Evolutionary conservation across 2,329 filamentous ascomycete species (phyloP), one percentile per base, ranked within the genome.

Genomic region (Drechslerella stenobrocha): DNA sequence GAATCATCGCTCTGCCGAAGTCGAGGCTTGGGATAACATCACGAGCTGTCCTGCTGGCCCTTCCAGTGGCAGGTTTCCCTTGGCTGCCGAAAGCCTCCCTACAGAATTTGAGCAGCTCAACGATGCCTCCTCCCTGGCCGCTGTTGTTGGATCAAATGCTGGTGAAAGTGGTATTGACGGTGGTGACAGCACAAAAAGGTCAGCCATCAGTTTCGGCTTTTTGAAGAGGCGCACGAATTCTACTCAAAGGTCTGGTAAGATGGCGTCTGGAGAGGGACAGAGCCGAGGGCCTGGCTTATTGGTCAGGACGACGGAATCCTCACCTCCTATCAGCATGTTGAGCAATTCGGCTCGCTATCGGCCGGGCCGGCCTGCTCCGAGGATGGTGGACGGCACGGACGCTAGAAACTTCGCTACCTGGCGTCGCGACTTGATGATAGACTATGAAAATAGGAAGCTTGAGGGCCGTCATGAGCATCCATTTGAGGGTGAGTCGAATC

Each of bases 401-500:
- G 18, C 8, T 2, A 67, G 61, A 23, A 67, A 67, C 15, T 13
- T 24, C 32, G 61, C 61, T 0, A 67, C 61, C 15, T 67, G 20
- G 11, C 26, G 37, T 18, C 48, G 61, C 13, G 61, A 67, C 26
- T 8, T 67, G 15, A 15, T 32, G n/a, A 18, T 24, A 13, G 61
- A 67, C 26, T 67, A 26, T 44, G 53, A 67, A 35, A 59, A 55
- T 15, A 42, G 61, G 23, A 59, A 30, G 20, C 50, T 67, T 9
- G 3, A 55, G n/a, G 61, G 61, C 8, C 56, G 26, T 5, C 61
- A 67, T 42, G 61, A 67, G 50, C 63, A 67, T 26, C 63, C 63
- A 11, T 30, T 60, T 1, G 63, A 67, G 53, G 63, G 63, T 67
- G 42, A 67, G 55, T n/a, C n/a, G n/a, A n/a, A n/a, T n/a, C n/a